Percentiles rank a stretch among this genome's conserved stretches.
Conservation (phyloP, 306 rosid genomes). For the Begonia masoniana region DNA sequence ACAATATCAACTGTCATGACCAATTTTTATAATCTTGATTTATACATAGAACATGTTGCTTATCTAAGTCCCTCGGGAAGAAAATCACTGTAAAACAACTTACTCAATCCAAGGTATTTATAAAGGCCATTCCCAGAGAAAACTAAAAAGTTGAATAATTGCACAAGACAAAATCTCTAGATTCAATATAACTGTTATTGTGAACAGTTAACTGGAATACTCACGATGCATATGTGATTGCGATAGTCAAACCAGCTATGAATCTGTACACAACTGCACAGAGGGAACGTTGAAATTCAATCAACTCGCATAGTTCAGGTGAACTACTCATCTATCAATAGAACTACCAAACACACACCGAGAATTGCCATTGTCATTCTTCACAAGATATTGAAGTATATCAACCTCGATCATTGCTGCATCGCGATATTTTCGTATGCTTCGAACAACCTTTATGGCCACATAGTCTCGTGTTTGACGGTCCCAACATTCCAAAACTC, state of each 20-base stretch:
- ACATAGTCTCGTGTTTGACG: slow-evolving; percentile 75
- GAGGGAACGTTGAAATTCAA: slow-evolving; percentile 8
- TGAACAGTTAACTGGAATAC: slow-evolving; percentile 22
- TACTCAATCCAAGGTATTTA: no score
- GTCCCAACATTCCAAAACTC: slow-evolving; percentile 99
- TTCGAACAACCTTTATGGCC: slow-evolving; percentile 82
- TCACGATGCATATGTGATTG: slow-evolving; percentile 93
- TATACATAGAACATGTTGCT: no score
- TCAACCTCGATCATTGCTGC: slow-evolving; percentile 95
- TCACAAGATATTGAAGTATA: slow-evolving; percentile 53
- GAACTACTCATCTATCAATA: neutral
- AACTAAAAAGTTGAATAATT: neutral
- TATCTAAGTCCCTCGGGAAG: no score
- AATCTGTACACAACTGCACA: slow-evolving; percentile 82
- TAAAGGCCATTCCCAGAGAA: no score
- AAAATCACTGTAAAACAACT: no score
- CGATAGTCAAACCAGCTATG: slow-evolving; percentile 84
- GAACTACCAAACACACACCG: slow-evolving; percentile 25
- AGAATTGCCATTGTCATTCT: slow-evolving; percentile 48
- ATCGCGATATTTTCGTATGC: slow-evolving; percentile 76
- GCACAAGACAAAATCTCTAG: neutral
- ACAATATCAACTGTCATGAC: neutral
- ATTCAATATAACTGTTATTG: neutral
- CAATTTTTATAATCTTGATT: no score
- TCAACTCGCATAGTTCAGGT: neutral